Evolutionary conservation across 2,329 filamentous ascomycete genomes (phyloP), one percentile per base, ranked within the genome.

Genomic region (Ceratocystis smalleyi): DNA sequence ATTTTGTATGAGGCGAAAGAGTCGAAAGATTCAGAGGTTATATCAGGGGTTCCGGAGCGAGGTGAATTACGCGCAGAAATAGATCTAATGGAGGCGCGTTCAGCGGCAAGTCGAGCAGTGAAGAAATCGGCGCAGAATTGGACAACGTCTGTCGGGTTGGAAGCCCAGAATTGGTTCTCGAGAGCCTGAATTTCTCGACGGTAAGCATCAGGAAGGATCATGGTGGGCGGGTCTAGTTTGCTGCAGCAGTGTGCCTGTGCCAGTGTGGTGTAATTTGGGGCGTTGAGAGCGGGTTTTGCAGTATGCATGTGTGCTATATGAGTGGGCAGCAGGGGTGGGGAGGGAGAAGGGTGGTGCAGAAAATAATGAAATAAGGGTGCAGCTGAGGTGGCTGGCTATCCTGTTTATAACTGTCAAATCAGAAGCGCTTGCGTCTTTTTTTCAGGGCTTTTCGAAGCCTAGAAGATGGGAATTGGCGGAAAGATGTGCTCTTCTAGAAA

Each of bases 91-190:
- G 66, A 65, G n/a, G 78, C 76, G 71, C 83, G 82, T 77, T 88
- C 83, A 71, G 79, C 79, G 73, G 84, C 82, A 70, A 88, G 82
- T 71, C 83, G 83, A 72, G 77, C 78, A 69, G 78, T 76, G 75
- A 87, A 87, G 77, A 83, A 83, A 74, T 87, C 84, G 74, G 82
- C 81, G 76, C 83, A 87, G 78, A 85, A 86, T 74, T 88, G 84
- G 69, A 86, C 78, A 72, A 85, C 78, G 76, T 89, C 84, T 73
- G 77, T 70, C 62, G 84, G 83, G 68, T 82, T 77, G 69, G 79
- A 73, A 71, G 80, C 79, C 69, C 79, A 75, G 69, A 86, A 74
- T 74, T 86, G 79, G 74, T 79, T 78, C 72, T 82, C 82, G 73
- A 87, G 81, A 71, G 79, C 77, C 73, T 83, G 77, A 75, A 85